Conservation (phyloP, 331 rosid species). For the Erythrophleum ivorense region DNA sequence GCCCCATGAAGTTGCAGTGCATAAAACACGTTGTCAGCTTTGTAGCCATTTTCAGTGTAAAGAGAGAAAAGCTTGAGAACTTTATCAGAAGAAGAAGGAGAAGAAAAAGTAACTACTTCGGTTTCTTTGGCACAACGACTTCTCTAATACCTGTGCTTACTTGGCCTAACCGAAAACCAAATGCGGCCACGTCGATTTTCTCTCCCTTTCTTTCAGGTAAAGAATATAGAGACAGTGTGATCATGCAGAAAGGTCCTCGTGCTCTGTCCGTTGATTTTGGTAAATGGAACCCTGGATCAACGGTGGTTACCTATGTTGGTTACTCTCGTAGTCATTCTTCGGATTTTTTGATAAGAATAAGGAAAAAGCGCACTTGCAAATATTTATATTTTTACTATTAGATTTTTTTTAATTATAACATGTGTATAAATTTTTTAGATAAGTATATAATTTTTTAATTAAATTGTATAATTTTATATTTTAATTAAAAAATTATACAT, state of each 20-base stretch:
- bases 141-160: neutral
- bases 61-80: neutral
- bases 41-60: constrained; percentile 54
- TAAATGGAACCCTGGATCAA: neutral
- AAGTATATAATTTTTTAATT: no score
- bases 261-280: neutral
- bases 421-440: no score
- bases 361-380: no score
- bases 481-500: no score
- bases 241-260: neutral
- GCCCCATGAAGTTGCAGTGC: constrained; percentile 52
- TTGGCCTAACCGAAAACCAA: neutral
- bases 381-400: no score
- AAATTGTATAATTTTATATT: no score
- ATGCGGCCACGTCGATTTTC: neutral
- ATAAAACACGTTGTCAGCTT: constrained; percentile 65
- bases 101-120: neutral
- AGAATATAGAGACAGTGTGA: neutral
- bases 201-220: neutral
- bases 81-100: neutral
- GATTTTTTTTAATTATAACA: no score
- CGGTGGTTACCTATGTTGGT: neutral
- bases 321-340: no score
- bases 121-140: constrained; percentile 37
- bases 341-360: no score